Evolutionary conservation across 805 yeast species (phyloP).

Genomic region (Wickerhamomyces rabaulensis): DNA sequence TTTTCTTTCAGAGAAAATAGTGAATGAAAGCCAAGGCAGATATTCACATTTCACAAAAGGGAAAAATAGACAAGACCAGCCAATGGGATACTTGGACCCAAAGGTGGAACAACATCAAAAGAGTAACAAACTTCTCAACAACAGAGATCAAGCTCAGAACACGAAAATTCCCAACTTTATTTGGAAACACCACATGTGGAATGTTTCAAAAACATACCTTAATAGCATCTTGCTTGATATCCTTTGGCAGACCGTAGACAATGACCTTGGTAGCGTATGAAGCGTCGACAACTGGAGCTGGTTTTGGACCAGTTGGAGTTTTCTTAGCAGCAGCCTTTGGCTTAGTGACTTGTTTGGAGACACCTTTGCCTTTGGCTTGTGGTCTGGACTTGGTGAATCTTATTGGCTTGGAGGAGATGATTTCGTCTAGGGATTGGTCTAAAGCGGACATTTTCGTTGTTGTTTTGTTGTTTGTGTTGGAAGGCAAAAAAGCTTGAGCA

Average conservation of each 20-base stretch:
- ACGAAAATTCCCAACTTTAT: neutral
- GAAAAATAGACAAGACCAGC: neutral
- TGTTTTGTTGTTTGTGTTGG: slow-evolving; percentile 3
- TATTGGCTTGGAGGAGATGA: slow-evolving; percentile 61
- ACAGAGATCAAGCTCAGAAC: neutral
- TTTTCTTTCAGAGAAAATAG: neutral
- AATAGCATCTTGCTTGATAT: slow-evolving; percentile 76
- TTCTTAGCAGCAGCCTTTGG: slow-evolving; percentile 28
- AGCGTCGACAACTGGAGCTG: slow-evolving; percentile 31
- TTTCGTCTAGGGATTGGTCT: slow-evolving; percentile 94
- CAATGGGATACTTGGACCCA: neutral
- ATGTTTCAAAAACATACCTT: slow-evolving; percentile 60
- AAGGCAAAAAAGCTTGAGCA: neutral
- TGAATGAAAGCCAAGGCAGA: neutral
- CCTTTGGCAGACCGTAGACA: slow-evolving; percentile 81
- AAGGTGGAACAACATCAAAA: neutral
- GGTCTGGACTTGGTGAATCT: slow-evolving; percentile 27
- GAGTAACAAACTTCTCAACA: neutral
- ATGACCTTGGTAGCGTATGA: slow-evolving; percentile 74
- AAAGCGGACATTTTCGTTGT: slow-evolving; percentile 66
- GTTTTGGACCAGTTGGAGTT: slow-evolving; percentile 10
- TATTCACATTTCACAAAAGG: neutral
- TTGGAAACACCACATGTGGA: neutral
- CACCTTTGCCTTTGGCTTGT: slow-evolving; percentile 22
- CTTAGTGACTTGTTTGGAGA: slow-evolving; percentile 9